Percentiles rank a stretch among this genome's conserved stretches.
These are phyloP conservation scores for Phylloboletellus chloephorus DNA, from an alignment of 1,284 basidiomycete genomes.

Conservation along the genomic window DNA sequence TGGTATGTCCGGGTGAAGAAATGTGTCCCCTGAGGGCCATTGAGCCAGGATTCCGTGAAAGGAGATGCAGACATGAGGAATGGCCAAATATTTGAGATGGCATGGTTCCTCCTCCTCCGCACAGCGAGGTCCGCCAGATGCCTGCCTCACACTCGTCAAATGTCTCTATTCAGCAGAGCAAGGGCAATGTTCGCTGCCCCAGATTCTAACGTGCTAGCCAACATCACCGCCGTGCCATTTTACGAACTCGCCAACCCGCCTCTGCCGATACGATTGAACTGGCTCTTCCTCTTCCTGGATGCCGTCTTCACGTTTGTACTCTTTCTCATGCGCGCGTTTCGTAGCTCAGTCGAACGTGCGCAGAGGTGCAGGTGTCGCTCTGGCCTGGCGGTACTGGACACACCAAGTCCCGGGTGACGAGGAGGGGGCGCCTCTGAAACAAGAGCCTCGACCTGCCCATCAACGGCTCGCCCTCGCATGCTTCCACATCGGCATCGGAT, in stretches of 20 bases:
- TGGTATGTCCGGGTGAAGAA: slow-evolving; percentile 62
- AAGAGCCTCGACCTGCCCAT: slow-evolving; percentile 28
- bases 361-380: slow-evolving; percentile 37
- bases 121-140: background rate
- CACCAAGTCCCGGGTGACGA: slow-evolving; percentile 14
- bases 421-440: slow-evolving; percentile 14
- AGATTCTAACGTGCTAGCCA: slow-evolving; percentile 37
- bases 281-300: slow-evolving; percentile 52
- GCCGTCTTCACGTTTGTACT: slow-evolving; percentile 44
- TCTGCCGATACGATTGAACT: slow-evolving; percentile 19
- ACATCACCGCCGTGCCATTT: slow-evolving; percentile 21
- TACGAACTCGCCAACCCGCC: slow-evolving; percentile 21
- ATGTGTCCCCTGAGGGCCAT: slow-evolving; percentile 51
- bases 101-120: too few species aligned
- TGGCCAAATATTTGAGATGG: too few species aligned
- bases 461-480: slow-evolving; percentile 27
- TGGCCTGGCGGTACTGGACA: slow-evolving; percentile 31
- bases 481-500: slow-evolving; percentile 30
- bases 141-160: slow-evolving; percentile 7
- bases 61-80: slow-evolving; percentile 13
- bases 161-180: slow-evolving; percentile 13
- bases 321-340: background rate
- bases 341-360: background rate
- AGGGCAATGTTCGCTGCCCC: slow-evolving; percentile 46
- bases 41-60: slow-evolving; percentile 45